Evolutionary conservation across 768 basidiomycete genomes (phyloP).

Genomic region (Suillus luteus): DNA sequence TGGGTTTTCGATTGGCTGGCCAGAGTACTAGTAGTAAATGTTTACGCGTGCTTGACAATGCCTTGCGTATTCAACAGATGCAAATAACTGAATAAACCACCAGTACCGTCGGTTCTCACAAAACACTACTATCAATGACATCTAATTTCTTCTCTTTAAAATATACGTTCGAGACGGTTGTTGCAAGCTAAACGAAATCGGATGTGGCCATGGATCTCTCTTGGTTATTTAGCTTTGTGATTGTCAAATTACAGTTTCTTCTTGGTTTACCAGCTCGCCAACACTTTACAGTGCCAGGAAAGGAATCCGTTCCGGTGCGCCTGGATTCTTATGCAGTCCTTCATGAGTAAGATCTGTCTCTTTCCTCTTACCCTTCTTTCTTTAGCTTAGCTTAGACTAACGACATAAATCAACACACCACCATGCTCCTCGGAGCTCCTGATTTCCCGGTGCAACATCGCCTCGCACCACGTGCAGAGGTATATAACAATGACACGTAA

Average conservation of each 20-base stretch:
- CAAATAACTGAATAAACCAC: too few relatives aligned
- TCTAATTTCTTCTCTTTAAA: background rate
- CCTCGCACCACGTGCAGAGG: background rate
- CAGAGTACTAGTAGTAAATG: too few relatives aligned
- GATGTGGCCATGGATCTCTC: background rate
- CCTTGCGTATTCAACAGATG: too few relatives aligned
- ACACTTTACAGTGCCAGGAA: background rate
- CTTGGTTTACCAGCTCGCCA: background rate
- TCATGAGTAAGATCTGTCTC: background rate
- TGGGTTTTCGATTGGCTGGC: too few relatives aligned
- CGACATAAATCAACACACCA: slow-evolving; percentile 22
- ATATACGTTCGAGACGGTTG: background rate
- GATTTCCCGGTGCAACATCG: slow-evolving; percentile 17
- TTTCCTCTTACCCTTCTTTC: too few relatives aligned
- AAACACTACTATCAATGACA: too few relatives aligned
- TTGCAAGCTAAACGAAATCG: background rate
- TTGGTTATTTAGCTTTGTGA: background rate
- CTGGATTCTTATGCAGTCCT: too few relatives aligned
- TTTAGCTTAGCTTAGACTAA: background rate
- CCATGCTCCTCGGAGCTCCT: slow-evolving; percentile 31
- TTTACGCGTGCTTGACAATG: too few relatives aligned
- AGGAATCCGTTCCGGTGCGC: too few relatives aligned
- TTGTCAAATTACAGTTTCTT: background rate
- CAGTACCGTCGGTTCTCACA: too few relatives aligned
- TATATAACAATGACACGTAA: background rate